Evolutionary conservation across 257 asterid species (phyloP).

Genomic region (Linaria vulgaris): DNA sequence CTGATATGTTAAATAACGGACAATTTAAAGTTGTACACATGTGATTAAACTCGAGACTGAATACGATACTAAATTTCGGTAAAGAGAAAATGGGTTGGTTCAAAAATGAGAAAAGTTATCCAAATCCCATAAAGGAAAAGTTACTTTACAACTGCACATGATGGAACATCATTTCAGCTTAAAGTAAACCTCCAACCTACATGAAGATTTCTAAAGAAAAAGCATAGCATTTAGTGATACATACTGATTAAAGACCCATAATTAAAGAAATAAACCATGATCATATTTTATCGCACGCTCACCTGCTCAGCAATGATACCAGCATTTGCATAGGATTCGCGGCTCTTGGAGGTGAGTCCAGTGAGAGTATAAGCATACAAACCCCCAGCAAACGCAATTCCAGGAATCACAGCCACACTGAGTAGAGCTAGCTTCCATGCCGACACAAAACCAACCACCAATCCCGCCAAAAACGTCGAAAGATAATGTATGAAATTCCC

Average conservation of each 20-base stretch:
- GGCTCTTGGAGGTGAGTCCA: conserved; percentile 94
- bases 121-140: conserved; percentile 26
- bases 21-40: no score
- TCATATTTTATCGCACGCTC: conserved; percentile 23
- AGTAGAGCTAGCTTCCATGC: conserved; percentile 96
- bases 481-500: conserved; percentile 98
- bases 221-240: conserved; percentile 8
- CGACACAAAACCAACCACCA: conserved; percentile 97
- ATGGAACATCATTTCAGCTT: conserved; percentile 27
- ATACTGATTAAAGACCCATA: background rate
- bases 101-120: conserved; percentile 1
- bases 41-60: no score
- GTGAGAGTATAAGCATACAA: conserved; percentile 90
- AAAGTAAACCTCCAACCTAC: conserved; percentile 3
- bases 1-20: background rate
- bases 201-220: conserved; percentile 6
- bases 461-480: conserved; percentile 94
- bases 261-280: background rate
- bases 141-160: conserved; percentile 35
- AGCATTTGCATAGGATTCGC: conserved; percentile 95
- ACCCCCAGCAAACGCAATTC: conserved; percentile 97
- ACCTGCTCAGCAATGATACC: conserved; percentile 99
- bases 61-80: background rate
- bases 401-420: conserved; percentile 98
- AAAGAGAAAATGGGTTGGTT: background rate